Percentiles rank a stretch among this genome's conserved stretches.
These are phyloP conservation scores for Myriangium duriaei DNA, from an alignment of 2,329 filamentous ascomycete genomes.

Conservation along the genomic window DNA sequence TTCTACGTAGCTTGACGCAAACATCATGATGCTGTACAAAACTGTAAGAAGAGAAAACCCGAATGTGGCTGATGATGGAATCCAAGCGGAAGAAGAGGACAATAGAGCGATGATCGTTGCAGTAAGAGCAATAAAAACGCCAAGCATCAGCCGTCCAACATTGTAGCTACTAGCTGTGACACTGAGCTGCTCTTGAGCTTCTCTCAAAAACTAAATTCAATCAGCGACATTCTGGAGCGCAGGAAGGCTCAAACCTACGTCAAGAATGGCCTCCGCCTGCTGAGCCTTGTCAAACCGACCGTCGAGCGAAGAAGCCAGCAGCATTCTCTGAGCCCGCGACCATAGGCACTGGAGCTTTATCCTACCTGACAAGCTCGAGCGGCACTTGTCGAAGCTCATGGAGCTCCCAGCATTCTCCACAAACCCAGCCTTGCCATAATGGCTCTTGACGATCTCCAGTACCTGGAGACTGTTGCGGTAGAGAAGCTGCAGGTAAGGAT, in stretches of 20 bases:
- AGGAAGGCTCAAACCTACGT: background rate
- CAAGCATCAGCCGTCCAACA: slow-evolving; percentile 45
- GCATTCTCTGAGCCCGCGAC: slow-evolving; percentile 6
- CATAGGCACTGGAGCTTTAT: slow-evolving; percentile 6
- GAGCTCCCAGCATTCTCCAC: slow-evolving; percentile 21
- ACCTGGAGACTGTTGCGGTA: slow-evolving; percentile 72
- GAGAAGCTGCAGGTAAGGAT: slow-evolving; percentile 51
- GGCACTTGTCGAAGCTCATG: slow-evolving; percentile 6
- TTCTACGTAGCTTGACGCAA: slow-evolving; percentile 93
- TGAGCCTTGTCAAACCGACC: slow-evolving; percentile 2
- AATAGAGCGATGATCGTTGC: slow-evolving; percentile 29
- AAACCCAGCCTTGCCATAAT: slow-evolving; percentile 44
- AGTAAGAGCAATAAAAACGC: slow-evolving; percentile 29
- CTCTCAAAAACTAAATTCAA: slow-evolving; percentile 47
- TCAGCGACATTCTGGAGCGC: background rate
- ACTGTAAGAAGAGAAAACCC: slow-evolving; percentile 25
- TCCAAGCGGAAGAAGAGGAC: slow-evolving; percentile 15
- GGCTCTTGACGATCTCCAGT: slow-evolving; percentile 59
- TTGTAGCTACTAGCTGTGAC: slow-evolving; percentile 89
- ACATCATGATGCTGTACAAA: slow-evolving; percentile 79
- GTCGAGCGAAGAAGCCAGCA: slow-evolving; percentile 4
- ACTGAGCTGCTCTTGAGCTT: slow-evolving; percentile 70
- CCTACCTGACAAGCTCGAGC: slow-evolving; percentile 1
- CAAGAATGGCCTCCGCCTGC: slow-evolving; percentile 4
- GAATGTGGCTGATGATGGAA: slow-evolving; percentile 34